Evolutionary conservation across 148 eudicot species (phyloP).

Genomic region (Amaranthus hypochondriacus): DNA sequence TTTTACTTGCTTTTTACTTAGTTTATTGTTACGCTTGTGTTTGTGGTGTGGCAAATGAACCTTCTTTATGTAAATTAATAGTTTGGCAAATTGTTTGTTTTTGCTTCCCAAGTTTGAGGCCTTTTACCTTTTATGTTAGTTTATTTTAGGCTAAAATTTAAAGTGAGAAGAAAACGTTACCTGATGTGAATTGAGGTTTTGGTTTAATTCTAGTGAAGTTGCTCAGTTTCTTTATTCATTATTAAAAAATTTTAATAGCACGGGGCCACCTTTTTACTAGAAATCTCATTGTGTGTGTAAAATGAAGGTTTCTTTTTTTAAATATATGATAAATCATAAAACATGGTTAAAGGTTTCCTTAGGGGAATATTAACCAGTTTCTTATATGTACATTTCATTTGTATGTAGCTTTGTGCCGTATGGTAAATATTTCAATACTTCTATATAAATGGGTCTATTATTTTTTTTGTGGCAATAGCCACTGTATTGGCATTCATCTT

Average conservation of each 20-base stretch:
- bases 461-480: neutral
- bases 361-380: neutral
- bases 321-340: neutral
- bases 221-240: neutral
- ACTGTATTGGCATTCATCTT: neutral
- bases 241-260: neutral
- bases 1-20: too few relatives aligned
- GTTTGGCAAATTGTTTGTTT: too few relatives aligned
- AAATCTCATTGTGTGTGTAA: neutral
- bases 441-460: neutral
- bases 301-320: neutral
- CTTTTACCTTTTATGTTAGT: too few relatives aligned
- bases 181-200: too few relatives aligned
- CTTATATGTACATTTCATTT: neutral
- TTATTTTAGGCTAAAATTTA: too few relatives aligned
- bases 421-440: neutral
- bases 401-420: neutral
- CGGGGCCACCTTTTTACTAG: neutral
- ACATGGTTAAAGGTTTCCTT: neutral
- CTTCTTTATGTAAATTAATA: too few relatives aligned
- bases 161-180: too few relatives aligned
- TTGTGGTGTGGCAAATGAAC: too few relatives aligned
- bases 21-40: too few relatives aligned
- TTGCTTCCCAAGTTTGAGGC: too few relatives aligned
- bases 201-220: too few relatives aligned